Base-by-base conservation (phyloP, 805 yeast genomes). In the Kodamaea fukazawae region DNA sequence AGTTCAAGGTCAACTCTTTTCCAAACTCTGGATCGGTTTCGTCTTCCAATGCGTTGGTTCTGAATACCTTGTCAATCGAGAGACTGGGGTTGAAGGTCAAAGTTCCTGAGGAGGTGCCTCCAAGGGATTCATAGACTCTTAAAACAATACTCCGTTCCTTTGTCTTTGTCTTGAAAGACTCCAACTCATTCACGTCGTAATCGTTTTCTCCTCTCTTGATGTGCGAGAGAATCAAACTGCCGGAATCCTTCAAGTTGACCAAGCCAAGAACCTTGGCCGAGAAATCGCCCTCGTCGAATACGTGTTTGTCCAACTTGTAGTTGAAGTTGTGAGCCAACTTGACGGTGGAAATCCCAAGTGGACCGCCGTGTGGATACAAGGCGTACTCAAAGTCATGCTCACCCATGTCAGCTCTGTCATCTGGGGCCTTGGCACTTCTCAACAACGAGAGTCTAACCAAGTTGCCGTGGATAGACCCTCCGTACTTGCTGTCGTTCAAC, bases 371-470 rank as follows among this genome's bases (percentile, higher is more conserved):
- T 4, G 98, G 97, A 43, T 78, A 75, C 27, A 91, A 62, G 0
- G 95, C 95, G 61, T 90, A 93, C 45, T 79, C 79, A 66, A 93
- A 85, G 42, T 68, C 70, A 61, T 91, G 99, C 13, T 65, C 57
- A 2, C 96, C 98, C 86, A 93, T 88, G 60, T 91, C 99, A 7
- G 98, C 97, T 56, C 79, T 73, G 7, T 83, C 90, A 72, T 91
- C 99, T 0, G 99, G 99, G 14, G 88, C 86, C 63, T 93, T 91
- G 22, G 99, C 89, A 10, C 96, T 79, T 56, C 99, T 80, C 54
- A 91, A 66, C 45, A 93, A 67, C 1, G 96, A 86, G 36, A 93
- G 69, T 34, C 96, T 79, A 81, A 91, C 86, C 57, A 81, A 62
- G 50, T 88, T 88, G n/a, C 99, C 99, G 54, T 88, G 96, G 13